Percentiles rank a stretch among this genome's conserved stretches.
Evolutionary conservation across 1,284 basidiomycete species (phyloP).

Genomic region (Garcileccinum viscosum): DNA sequence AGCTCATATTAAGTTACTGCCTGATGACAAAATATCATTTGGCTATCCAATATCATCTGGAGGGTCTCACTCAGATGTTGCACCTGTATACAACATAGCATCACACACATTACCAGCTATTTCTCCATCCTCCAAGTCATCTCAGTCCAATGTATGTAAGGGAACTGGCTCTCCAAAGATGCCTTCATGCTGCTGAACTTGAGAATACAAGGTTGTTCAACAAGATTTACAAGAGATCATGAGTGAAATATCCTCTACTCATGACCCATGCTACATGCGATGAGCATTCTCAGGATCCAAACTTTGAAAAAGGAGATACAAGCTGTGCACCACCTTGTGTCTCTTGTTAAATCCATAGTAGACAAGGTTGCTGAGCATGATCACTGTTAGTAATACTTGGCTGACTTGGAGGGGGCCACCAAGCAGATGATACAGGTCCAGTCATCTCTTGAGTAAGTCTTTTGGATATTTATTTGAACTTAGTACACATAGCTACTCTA

Average conservation of each 20-base stretch:
- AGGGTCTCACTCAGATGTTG: too few species aligned
- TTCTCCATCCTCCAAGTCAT: too few species aligned
- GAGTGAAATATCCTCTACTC: not conserved
- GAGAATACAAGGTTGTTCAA: not conserved
- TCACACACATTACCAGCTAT: too few species aligned
- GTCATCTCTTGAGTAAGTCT: not conserved
- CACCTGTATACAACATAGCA: too few species aligned
- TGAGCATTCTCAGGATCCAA: not conserved
- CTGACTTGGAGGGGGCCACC: not conserved
- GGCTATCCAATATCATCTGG: too few species aligned
- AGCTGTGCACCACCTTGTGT: not conserved
- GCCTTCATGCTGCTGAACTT: not conserved
- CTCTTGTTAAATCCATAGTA: not conserved
- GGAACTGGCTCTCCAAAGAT: not conserved
- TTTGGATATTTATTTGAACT: not conserved
- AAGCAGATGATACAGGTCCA: not conserved
- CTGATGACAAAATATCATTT: too few species aligned
- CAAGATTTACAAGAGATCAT: not conserved
- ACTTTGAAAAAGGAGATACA: not conserved
- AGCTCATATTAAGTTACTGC: too few species aligned
- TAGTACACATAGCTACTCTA: not conserved
- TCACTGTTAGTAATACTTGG: not conserved
- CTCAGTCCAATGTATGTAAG: not conserved
- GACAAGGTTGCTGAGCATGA: not conserved
- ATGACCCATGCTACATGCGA: not conserved